These are phyloP conservation scores for Aureobasidium sp. DNA, from an alignment of 2,329 filamentous ascomycete genomes.

Conservation along the genomic window DNA sequence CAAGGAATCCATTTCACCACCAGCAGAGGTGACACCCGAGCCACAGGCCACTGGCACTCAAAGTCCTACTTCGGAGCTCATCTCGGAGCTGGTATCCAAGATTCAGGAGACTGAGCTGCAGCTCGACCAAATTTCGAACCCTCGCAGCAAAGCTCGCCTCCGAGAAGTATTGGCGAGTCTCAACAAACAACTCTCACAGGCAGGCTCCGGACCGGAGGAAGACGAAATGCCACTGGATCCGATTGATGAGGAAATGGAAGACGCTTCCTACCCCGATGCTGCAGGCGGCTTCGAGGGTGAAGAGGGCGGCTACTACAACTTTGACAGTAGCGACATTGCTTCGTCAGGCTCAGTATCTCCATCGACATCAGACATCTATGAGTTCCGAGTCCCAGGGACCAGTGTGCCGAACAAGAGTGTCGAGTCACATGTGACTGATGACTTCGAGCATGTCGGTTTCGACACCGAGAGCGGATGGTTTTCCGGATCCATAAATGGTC, in stretches of 20 bases:
- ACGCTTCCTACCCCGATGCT: slow-evolving; percentile 16
- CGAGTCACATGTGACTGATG: slow-evolving; percentile 9
- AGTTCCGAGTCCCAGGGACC: slow-evolving; percentile 22
- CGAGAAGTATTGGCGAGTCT: slow-evolving; percentile 27
- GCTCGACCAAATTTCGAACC: slow-evolving; percentile 27
- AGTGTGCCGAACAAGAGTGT: slow-evolving; percentile 18
- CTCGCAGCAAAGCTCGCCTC: slow-evolving; percentile 25
- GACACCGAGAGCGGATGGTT: slow-evolving; percentile 28
- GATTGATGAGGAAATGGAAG: slow-evolving; percentile 18
- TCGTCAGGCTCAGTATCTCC: slow-evolving; percentile 20
- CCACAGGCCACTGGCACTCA: not conserved
- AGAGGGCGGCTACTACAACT: slow-evolving; percentile 27
- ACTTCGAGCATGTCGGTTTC: slow-evolving; percentile 18
- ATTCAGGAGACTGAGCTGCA: slow-evolving; percentile 30
- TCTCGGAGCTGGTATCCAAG: slow-evolving; percentile 24
- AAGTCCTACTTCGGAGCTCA: slow-evolving; percentile 14
- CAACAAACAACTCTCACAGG: slow-evolving; percentile 28
- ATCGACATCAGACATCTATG: slow-evolving; percentile 24
- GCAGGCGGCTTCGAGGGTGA: slow-evolving; percentile 27
- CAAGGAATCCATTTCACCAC: slow-evolving; percentile 20
- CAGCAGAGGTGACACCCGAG: slow-evolving; percentile 13
- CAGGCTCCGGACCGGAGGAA: slow-evolving; percentile 24
- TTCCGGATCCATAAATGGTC: slow-evolving; percentile 27
- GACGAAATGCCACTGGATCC: slow-evolving; percentile 23
- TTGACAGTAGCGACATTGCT: slow-evolving; percentile 23